Evolutionary conservation across 306 rosid genomes (phyloP), one percentile per base, ranked within the genome.

Genomic region (Vigna nakashimae): DNA sequence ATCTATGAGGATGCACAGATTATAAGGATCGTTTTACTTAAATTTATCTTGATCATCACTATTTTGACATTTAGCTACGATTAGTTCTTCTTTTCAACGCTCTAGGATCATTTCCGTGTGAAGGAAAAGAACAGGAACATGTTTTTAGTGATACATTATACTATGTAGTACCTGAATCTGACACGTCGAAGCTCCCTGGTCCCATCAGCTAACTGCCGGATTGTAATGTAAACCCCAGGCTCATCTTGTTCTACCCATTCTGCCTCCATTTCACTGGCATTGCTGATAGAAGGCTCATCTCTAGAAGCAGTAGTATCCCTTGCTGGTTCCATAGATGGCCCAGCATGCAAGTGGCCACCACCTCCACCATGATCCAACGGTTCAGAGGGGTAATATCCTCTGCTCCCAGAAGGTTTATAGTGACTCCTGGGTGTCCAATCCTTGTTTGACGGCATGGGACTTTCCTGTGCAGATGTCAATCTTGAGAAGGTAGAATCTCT

Each of bases 211-310:
- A 87, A 87, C 85, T 92, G 96, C 43, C 95, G 78, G 75, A 94
- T 92, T 24, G 97, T 94, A 56, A 94, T 92, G 83, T 88, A 92
- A 3, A 94, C 97, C 2, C 98, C 98, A 53, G 97, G 92, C 70
- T 94, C 97, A 78, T 94, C 97, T 86, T 94, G 84, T 71, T 90
- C 98, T 8, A 94, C 89, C 98, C 98, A 94, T 72, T 94, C 97
- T 12, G 95, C 67, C 75, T 94, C 97, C 77, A 94, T 77, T 66
- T 90, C 98, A 65, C 97, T 89, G 60, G 94, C 98, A 84, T 94
- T 94, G 86, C 97, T 94, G 56, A 90, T 69, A 17, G 98, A 94
- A 88, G 94, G 91, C 43, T 94, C 97, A 28, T 92, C 97, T 62
- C 97, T 80, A 34, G 94, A 94, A 40, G 95, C 88, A 59, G 93